A percentile compares a stretch with the other conserved stretches of the same genome.
Evolutionary conservation across 106 monocot species (phyloP).

Genomic region (Cymbidium sinense): DNA sequence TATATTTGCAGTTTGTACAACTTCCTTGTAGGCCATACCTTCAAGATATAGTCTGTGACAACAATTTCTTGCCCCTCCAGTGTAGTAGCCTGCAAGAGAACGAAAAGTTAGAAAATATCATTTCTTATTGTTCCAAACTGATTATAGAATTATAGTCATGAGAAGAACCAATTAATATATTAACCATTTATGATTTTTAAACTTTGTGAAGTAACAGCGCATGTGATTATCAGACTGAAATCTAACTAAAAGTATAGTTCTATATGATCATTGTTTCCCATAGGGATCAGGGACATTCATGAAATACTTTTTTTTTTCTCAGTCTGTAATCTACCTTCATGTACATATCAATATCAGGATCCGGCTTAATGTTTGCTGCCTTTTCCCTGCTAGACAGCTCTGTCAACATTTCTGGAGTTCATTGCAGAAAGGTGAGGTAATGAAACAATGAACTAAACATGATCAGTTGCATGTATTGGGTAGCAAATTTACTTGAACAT

Average conservation of each 20-base stretch:
- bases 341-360: conserved; percentile 32
- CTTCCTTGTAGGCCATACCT: neutral
- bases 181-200: no score
- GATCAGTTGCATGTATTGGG: neutral
- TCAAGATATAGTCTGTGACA: conserved; percentile 11
- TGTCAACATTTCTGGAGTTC: conserved; percentile 16
- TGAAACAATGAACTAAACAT: neutral
- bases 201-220: no score
- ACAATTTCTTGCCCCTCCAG: conserved; percentile 11
- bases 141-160: no score
- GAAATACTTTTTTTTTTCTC: no score
- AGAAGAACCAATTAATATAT: no score
- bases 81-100: conserved; percentile 7
- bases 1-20: neutral
- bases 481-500: neutral
- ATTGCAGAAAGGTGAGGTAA: neutral
- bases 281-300: no score
- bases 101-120: neutral
- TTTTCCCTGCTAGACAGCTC: conserved; percentile 26
- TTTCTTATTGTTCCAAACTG: neutral
- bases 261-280: neutral
- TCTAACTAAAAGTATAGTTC: neutral
- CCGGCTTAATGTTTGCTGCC: conserved; percentile 27
- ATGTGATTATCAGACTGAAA: neutral
- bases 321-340: conserved; percentile 66